These are phyloP conservation scores for Mucor mucedo DNA, from an alignment of 371 early-diverging fungal species.

Conservation along the genomic window DNA sequence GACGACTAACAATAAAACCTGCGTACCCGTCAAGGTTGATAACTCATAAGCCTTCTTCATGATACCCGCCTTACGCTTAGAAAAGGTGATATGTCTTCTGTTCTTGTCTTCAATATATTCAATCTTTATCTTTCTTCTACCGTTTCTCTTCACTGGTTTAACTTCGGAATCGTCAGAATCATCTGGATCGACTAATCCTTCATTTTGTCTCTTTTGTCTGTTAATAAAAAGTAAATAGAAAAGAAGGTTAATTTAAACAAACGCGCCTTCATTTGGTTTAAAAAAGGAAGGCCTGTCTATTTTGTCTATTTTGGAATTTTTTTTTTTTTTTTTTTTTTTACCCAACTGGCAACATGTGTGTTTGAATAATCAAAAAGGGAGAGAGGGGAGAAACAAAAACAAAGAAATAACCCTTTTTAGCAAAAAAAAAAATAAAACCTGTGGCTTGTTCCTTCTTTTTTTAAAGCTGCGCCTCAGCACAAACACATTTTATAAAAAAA, in stretches of 20 bases:
- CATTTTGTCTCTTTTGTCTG: constrained; percentile 25
- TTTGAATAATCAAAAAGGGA: constrained; percentile 6
- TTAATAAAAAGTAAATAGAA: constrained; percentile 1
- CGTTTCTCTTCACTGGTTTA: constrained; percentile 72
- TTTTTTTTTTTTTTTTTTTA: constrained; percentile 3
- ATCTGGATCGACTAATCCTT: constrained; percentile 32
- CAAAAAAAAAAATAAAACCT: constrained; percentile 7
- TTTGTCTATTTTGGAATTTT: not conserved
- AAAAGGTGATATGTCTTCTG: constrained; percentile 96
- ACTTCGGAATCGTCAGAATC: constrained; percentile 54
- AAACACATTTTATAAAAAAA: too few species aligned
- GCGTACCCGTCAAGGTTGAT: constrained; percentile 95
- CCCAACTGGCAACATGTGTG: constrained; percentile 21
- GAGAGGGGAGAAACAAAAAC: not conserved
- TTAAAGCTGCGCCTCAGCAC: not conserved
- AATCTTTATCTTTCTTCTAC: constrained; percentile 95
- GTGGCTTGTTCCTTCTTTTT: not conserved
- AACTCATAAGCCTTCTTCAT: constrained; percentile 99
- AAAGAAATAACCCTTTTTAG: constrained; percentile 8
- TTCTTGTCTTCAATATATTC: constrained; percentile 97
- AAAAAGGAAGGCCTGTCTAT: not conserved
- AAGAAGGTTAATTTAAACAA: not conserved
- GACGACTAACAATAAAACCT: constrained; percentile 94
- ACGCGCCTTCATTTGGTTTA: not conserved
- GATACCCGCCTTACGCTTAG: constrained; percentile 98